Base-by-base conservation (phyloP, 208 protist species). In the Tritrichomonas musculus region DNA sequence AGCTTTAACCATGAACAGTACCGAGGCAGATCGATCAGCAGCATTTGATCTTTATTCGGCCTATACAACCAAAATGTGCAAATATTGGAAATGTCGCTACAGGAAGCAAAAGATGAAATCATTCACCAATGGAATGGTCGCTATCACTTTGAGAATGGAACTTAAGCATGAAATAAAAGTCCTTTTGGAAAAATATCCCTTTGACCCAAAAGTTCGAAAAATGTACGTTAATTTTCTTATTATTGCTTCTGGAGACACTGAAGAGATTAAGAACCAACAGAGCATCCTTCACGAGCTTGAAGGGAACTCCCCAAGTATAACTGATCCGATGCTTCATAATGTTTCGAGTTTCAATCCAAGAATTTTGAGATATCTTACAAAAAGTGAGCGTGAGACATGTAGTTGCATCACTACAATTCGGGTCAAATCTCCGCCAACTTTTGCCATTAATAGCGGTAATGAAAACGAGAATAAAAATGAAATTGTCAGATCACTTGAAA, bases 241-340 rank as follows among this genome's bases (percentile, higher is more conserved):
- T 25, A 20, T 88, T n/a, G 39, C 77, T 33, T 27, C 14, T 39
- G 77, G 77, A 33, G 77, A 88, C 22, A 30, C 47, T 39, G 47
- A 53, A 47, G 47, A 53, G n/a, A 88, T 88, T 57, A 44, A 88
- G n/a, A 88, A 88, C 77, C 77, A 88, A 50, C 13, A 53, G 20
- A 57, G 57, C 17, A 88, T 88, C 57, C 17, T 57, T 0, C 53
- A 57, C 5, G 47, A 88, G 36, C 36, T 88, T 33, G 4, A 0
- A 39, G 20, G n/a, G 17, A 88, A 53, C 22, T 22, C 77, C 0
- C 13, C 20, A 20, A 57, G 41, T 27, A 88, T 88, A 39, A 88
- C 77, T 20, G 77, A 88, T 57, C 77, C 77, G 2, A 33, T 88
- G 33, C 57, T 88, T 17, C 77, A 88, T 50, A 47, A 20, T 33